Base-by-base conservation (phyloP, 2,329 filamentous ascomycete species). In the Dendryphion nanum region DNA sequence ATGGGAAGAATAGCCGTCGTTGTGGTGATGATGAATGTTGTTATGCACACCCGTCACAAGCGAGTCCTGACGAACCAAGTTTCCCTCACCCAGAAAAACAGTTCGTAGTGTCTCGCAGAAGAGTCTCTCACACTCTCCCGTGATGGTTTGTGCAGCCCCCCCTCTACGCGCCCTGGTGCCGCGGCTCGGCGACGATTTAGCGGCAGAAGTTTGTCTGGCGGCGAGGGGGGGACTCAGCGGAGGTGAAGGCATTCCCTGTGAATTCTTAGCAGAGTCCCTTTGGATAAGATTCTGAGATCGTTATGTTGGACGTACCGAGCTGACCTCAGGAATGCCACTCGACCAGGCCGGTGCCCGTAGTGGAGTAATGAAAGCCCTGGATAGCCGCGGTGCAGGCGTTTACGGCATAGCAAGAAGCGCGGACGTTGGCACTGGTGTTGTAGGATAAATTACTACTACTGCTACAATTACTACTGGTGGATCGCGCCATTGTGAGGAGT, bases 91-190 rank as follows among this genome's bases (percentile, higher is more conserved):
- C 79, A 85, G 86, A 82, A 96, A 95, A 77, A 87, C 85, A 76
- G 83, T 76, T 75, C 81, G 86, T 83, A 95, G 87, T 79, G 83
- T 85, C 85, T 91, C 89, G 76, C 90, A 95, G 82, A 95, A 95
- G 85, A 95, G 91, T 79, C 90, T 96, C 89, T 95, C 90, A 95
- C 90, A 95, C 88, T 95, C 89, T 89, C 86, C 89, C 87, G 86
- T 89, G 79, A 95, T 95, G 76, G 84, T 83, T 74, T 87, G 82
- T 86, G 88, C 83, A 84, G 89, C 89, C 89, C 89, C 89, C 86
- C 86, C 86, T 85, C 69, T 73, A 59, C 69, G 65, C 68, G 69
- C 70, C 63, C 51, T 51, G 51, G 56, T 53, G 51, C 44, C 23
- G 31, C 41, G 37, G 34, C 52, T 51, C 53, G 48, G 59, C 47